Percentiles rank a stretch among this genome's conserved stretches.
Conservation (phyloP, 345 rosid species). For the Linum usitatissimum region DNA sequence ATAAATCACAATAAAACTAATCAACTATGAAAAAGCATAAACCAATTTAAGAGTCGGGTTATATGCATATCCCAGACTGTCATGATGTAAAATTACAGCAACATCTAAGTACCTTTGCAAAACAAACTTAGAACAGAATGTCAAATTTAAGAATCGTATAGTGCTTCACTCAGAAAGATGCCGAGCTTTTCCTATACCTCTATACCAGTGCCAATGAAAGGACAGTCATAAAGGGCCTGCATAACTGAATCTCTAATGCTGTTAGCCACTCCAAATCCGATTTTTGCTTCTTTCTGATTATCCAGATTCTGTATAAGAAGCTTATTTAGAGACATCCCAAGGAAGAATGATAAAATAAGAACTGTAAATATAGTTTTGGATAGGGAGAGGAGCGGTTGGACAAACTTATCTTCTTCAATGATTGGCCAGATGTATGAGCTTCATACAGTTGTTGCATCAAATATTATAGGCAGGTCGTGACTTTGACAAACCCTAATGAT, state of each 20-base stretch:
- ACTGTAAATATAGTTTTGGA: background rate
- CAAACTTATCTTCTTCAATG: background rate
- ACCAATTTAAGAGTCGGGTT: conserved; percentile 5
- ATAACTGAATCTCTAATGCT: conserved; percentile 46
- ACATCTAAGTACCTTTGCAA: background rate
- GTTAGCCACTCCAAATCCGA: conserved; percentile 86
- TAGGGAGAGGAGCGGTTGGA: background rate
- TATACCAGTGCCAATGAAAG: conserved; percentile 58
- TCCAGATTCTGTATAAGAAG: conserved; percentile 45
- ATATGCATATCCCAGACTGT: background rate
- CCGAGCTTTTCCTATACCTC: conserved; percentile 50
- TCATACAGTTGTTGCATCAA: background rate
- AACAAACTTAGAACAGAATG: background rate
- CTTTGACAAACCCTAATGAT: no score
- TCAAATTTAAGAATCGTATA: background rate
- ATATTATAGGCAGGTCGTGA: background rate
- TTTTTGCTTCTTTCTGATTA: conserved; percentile 57
- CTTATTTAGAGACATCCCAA: conserved; percentile 9
- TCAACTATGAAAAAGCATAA: conserved; percentile 1
- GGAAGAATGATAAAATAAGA: background rate
- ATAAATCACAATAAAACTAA: background rate
- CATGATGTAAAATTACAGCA: background rate
- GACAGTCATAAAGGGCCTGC: conserved; percentile 69
- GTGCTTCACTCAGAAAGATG: conserved; percentile 2
- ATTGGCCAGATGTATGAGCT: background rate